These are phyloP conservation scores for Cupressus sempervirens DNA, from an alignment of 75 land plant species.

Conservation along the genomic window DNA sequence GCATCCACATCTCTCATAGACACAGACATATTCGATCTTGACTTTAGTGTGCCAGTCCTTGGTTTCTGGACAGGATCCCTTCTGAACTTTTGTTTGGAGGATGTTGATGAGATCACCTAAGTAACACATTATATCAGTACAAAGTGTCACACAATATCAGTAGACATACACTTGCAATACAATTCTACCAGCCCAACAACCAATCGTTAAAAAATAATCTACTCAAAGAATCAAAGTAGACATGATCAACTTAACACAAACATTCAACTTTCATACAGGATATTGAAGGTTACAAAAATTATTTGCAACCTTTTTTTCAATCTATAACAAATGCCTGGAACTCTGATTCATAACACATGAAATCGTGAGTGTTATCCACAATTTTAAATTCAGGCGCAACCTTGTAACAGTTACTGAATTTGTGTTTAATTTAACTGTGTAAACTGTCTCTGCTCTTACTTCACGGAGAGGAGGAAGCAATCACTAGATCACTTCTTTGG, in stretches of 20 bases:
- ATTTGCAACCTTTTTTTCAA: neutral
- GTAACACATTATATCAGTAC: constrained; percentile 6
- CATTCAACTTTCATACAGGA: neutral
- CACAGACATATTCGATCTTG: constrained; percentile 31
- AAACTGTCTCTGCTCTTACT: neutral
- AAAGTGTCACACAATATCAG: neutral
- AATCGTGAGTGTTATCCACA: neutral
- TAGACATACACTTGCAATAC: neutral
- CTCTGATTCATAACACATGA: neutral
- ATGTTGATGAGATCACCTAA: neutral
- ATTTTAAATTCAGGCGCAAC: neutral
- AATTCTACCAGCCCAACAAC: neutral
- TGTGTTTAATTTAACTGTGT: neutral
- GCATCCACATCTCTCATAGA: constrained; percentile 57
- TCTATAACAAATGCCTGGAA: neutral
- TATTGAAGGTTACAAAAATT: neutral
- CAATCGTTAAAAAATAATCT: neutral
- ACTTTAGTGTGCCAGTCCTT: neutral
- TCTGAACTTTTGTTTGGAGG: neutral
- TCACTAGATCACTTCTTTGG: neutral
- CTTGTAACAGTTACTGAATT: neutral
- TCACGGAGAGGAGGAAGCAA: neutral
- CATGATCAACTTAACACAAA: neutral
- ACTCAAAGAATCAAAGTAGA: neutral
- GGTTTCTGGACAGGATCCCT: neutral